Conservation (phyloP, 2,329 filamentous ascomycete genomes). For the Lecanicillium sp. region DNA sequence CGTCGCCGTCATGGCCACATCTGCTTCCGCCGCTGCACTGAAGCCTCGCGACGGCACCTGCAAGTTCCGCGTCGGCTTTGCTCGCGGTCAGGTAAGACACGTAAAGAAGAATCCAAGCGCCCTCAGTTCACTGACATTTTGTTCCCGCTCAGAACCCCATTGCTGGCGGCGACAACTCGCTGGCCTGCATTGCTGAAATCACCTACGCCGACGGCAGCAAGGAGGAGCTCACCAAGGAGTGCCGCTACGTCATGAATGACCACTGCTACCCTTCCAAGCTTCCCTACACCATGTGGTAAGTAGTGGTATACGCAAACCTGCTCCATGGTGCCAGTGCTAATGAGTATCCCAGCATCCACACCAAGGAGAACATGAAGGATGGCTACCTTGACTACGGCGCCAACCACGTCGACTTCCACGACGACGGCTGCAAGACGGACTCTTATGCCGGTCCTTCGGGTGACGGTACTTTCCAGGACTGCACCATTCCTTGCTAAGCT, state of each 20-base stretch:
- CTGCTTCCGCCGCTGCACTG: not conserved
- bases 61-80: constrained; percentile 2
- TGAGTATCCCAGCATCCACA: not conserved
- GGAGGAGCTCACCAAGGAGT: constrained; percentile 2
- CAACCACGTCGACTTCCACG: constrained; percentile 6
- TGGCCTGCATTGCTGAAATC: not conserved
- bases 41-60: not conserved
- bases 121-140: too few relatives aligned
- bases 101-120: too few relatives aligned
- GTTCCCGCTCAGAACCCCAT: constrained; percentile 1
- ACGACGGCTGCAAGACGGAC: constrained; percentile 7
- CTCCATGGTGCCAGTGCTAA: not conserved
- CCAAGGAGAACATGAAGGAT: constrained; percentile 5
- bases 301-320: not conserved
- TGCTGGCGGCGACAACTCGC: constrained; percentile 4
- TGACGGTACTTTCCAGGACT: not conserved
- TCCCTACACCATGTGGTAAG: constrained; percentile 1
- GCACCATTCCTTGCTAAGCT: too few relatives aligned
- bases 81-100: constrained; percentile 1
- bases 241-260: constrained; percentile 6
- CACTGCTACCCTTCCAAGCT: constrained; percentile 6
- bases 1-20: not conserved
- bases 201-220: constrained; percentile 4
- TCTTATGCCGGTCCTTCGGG: constrained; percentile 1
- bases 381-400: constrained; percentile 6